Percentiles rank a stretch among this genome's conserved stretches.
phyloP scores from a whole-genome alignment of 2,329 filamentous ascomycete species.

The Fusarium sulawesiense region DNA sequence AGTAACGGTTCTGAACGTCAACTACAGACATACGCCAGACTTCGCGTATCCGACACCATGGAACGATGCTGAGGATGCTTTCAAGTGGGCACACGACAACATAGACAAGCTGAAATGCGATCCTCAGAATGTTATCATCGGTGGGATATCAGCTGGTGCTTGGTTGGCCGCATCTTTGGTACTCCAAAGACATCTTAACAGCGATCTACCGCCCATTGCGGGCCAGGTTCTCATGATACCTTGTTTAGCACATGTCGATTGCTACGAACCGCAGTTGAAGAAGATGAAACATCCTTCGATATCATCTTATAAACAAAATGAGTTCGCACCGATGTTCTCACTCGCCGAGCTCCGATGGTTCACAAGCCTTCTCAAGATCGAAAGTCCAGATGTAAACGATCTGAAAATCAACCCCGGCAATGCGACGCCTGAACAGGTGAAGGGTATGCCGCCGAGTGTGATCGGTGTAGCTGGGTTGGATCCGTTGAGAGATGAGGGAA shows the following conservation, averaged over 20 bases:
- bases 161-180: slow-evolving; percentile 1
- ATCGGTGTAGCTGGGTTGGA: not conserved
- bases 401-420: not conserved
- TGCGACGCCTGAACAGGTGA: not conserved
- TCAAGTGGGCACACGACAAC: slow-evolving; percentile 9
- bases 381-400: not conserved
- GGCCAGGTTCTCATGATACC: slow-evolving; percentile 17
- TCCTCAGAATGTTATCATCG: not conserved
- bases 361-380: not conserved
- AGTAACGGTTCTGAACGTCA: not conserved
- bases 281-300: slow-evolving; percentile 11
- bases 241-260: not conserved
- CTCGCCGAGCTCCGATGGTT: slow-evolving; percentile 8
- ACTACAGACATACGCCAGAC: slow-evolving; percentile 13
- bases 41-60: slow-evolving; percentile 4
- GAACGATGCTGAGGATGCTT: slow-evolving; percentile 14
- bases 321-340: not conserved
- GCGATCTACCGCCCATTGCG: not conserved
- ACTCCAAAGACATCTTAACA: not conserved
- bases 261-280: not conserved
- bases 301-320: slow-evolving; percentile 4
- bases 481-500: not conserved
- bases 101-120: not conserved
- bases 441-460: slow-evolving; percentile 1
- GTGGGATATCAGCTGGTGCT: slow-evolving; percentile 12